phyloP scores from a whole-genome alignment of 441 rosid genomes.

The Aleurites moluccanus region DNA sequence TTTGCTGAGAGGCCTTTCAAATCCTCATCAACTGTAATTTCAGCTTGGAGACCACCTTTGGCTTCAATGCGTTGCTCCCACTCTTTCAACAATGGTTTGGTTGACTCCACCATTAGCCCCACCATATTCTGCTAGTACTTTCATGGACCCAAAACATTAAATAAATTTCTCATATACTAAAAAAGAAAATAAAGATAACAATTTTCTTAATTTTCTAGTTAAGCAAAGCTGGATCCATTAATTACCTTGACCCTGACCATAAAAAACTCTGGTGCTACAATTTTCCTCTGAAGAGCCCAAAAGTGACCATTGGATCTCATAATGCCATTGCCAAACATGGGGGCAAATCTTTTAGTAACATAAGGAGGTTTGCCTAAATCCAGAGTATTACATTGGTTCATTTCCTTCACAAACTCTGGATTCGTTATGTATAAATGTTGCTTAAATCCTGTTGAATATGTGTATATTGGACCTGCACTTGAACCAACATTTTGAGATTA shows the following conservation, averaged over 20 bases:
- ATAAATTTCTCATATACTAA: neutral
- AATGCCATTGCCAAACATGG: constrained; percentile 73
- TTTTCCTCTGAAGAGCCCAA: constrained; percentile 74
- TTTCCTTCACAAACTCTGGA: constrained; percentile 64
- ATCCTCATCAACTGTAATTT: constrained; percentile 65
- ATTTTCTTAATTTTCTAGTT: too few relatives aligned
- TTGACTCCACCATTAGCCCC: constrained; percentile 67
- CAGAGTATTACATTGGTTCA: constrained; percentile 60
- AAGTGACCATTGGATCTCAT: constrained; percentile 65
- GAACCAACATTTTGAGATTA: too few relatives aligned
- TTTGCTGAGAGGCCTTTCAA: constrained; percentile 65
- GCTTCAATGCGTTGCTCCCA: constrained; percentile 55
- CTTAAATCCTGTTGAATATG: constrained; percentile 65
- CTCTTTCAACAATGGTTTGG: constrained; percentile 46
- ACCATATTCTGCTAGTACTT: constrained; percentile 55
- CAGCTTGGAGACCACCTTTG: constrained; percentile 41
- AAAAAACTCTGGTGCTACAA: constrained; percentile 75
- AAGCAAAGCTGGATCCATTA: neutral
- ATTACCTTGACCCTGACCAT: constrained; percentile 65
- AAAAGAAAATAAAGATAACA: too few relatives aligned
- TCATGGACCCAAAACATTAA: neutral
- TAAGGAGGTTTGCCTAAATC: constrained; percentile 70
- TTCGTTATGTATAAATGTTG: constrained; percentile 69
- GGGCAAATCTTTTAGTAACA: constrained; percentile 56
- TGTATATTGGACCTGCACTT: constrained; percentile 56